phyloP scores from a whole-genome alignment of 2,329 filamentous ascomycete species.

The Fusarium fracticaudum region DNA sequence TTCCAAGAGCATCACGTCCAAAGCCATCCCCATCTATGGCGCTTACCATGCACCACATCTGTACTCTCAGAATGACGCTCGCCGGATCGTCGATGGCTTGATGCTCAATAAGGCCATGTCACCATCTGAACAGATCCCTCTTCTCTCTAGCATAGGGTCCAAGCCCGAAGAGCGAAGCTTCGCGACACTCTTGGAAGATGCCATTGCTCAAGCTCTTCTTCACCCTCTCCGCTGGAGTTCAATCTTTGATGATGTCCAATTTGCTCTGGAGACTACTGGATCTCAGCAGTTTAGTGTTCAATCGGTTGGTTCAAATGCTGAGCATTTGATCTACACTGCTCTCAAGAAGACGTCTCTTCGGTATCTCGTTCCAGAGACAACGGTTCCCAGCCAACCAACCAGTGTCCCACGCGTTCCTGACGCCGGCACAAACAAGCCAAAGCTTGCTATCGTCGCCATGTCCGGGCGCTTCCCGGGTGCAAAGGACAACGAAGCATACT shows the following conservation, averaged over 20 bases:
- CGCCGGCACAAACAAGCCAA: conserved; percentile 6
- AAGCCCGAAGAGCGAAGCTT: conserved; percentile 25
- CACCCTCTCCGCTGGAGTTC: conserved; percentile 25
- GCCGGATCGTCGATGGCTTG: neutral
- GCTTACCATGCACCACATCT: conserved; percentile 35
- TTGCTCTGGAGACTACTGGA: neutral
- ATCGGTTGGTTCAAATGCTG: conserved; percentile 19
- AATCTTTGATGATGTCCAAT: conserved; percentile 16
- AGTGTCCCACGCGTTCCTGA: neutral
- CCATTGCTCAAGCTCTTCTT: conserved; percentile 17
- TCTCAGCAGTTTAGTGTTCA: conserved; percentile 13
- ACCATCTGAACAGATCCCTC: conserved; percentile 1
- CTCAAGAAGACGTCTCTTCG: conserved; percentile 30
- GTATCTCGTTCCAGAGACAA: conserved; percentile 3
- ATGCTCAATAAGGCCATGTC: neutral
- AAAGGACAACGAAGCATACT: conserved; percentile 67
- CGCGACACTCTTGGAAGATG: conserved; percentile 18
- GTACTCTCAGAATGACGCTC: conserved; percentile 26
- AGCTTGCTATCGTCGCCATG: conserved; percentile 70
- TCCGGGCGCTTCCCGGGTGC: conserved; percentile 71
- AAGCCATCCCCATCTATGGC: conserved; percentile 29
- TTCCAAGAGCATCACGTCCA: conserved; percentile 6
- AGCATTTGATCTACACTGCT: conserved; percentile 34
- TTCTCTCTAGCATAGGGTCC: conserved; percentile 10
- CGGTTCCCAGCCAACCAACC: fast-evolving